Base-by-base conservation (phyloP, 345 rosid genomes). In the Corchorus olitorius region DNA sequence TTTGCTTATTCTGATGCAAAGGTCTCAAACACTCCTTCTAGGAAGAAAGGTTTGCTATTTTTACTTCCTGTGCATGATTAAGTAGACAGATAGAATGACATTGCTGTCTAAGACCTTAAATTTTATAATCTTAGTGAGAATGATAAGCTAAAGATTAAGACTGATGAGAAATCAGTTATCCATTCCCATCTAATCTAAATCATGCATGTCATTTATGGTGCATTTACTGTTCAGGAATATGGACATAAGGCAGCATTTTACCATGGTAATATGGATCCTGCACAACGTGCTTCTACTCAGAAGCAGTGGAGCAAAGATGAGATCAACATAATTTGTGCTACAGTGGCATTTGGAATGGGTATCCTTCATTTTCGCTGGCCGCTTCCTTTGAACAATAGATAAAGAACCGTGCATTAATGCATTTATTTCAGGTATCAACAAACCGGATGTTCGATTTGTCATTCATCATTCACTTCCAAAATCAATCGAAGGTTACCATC, bases 271-370 rank as follows among this genome's bases (percentile, higher is more conserved):
- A 93, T 96, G 93, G 99, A 93, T 76, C 86, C 94, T 78, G 76
- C 86, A 37, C 88, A 91, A 61, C 94, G 99, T 43, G 75, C 98
- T 75, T 87, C 74, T 67, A 79, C 91, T 76, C 99, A 96, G 83
- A 91, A 80, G 85, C 99, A 93, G 84, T 96, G 99, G 99, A 96
- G 99, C 93, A 93, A 93, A 87, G 98, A 96, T 77, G 98, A 96
- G 88, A 78, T 96, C 76, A 96, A 93, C 79, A 90, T 96, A 76
- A 96, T 96, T 74, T 96, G 98, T 83, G 99, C 99, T 45, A 96
- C 99, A 34, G 94, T 96, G 59, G 99, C 98, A 72, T 96, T 96
- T 84, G 99, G 99, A 83, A 96, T 96, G 99, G 99, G 99, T 95
- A 93, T 65, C 72, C 76, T 72, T 69, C 48, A 58, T 56, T 82